phyloP scores from a whole-genome alignment of 192 early-diverging fungal species.

The Podila epicladia region DNA sequence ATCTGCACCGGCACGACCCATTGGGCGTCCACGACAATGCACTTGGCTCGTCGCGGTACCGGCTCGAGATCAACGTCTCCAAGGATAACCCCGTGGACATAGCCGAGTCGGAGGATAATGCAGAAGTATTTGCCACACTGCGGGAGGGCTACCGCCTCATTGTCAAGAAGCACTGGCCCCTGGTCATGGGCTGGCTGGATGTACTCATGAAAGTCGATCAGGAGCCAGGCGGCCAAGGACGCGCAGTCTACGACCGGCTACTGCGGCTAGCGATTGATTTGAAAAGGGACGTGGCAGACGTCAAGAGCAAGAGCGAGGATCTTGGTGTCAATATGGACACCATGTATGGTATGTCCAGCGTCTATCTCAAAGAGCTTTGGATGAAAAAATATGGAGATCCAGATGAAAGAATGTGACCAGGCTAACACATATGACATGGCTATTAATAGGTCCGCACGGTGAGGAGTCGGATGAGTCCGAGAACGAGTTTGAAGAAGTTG shows the following conservation, averaged over 20 bases:
- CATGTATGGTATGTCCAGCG: slow-evolving; percentile 17
- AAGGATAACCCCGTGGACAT: slow-evolving; percentile 60
- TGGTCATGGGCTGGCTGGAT: slow-evolving; percentile 61
- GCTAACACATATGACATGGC: neutral
- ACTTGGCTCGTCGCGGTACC: slow-evolving; percentile 70
- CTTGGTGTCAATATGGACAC: slow-evolving; percentile 53
- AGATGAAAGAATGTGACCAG: neutral
- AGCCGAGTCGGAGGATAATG: slow-evolving; percentile 63
- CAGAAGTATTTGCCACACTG: slow-evolving; percentile 64
- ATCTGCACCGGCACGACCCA: slow-evolving; percentile 35
- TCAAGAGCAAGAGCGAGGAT: slow-evolving; percentile 45
- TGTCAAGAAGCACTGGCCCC: slow-evolving; percentile 52
- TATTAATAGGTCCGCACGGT: slow-evolving; percentile 24
- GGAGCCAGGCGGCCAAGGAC: slow-evolving; percentile 45
- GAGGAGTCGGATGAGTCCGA: slow-evolving; percentile 51
- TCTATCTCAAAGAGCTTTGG: too few relatives aligned
- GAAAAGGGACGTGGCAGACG: slow-evolving; percentile 48
- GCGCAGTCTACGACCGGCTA: slow-evolving; percentile 46
- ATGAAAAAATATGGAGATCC: too few relatives aligned
- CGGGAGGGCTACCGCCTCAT: slow-evolving; percentile 59
- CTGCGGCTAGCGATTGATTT: slow-evolving; percentile 53
- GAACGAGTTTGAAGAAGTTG: slow-evolving; percentile 57
- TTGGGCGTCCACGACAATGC: slow-evolving; percentile 58
- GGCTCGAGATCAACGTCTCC: slow-evolving; percentile 63
- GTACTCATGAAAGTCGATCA: slow-evolving; percentile 52